Base-by-base conservation (phyloP, 139 green algal genomes). In the Mesotaenium endlicherianum region DNA sequence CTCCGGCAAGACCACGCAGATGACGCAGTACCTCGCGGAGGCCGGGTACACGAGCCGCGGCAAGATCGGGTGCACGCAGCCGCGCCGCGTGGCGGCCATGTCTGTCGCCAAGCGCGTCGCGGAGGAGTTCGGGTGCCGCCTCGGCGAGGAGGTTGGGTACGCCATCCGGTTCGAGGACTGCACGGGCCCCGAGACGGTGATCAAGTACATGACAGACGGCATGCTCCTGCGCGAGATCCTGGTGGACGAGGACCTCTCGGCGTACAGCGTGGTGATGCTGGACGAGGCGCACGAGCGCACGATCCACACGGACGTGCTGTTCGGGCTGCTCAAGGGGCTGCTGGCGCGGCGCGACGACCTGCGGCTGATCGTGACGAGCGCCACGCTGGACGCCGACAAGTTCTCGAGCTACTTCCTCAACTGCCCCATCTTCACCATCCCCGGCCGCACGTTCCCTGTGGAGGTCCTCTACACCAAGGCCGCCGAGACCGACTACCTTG, bases 201-300 rank as follows among this genome's bases (percentile, higher is more conserved):
- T 99, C 88, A 97, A 98, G 90, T 98, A 97, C 92, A 97, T 98
- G 94, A 98, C 95, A 0, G 94, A 97, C 77, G 94, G 93, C 42
- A 98, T 99, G 94, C 92, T 99, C 79, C 92, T 99, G 84, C 91
- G 96, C 1, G 94, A 98, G 89, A 93, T 92, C 77, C 89, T 98
- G 77, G 82, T 97, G 74, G 95, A 97, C 80, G 94, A 97, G 82
- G 77, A 85, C 26, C 90, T 98, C n/a, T 75, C n/a, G 3, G 31
- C 72, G 16, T 95, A 96, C 83, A 93, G 75, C 14, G 92, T 97
- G 39, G 94, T 99, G 75, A 94, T 99, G 5, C 89, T 99, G 68
- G 96, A 99, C 77, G 96, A 99, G 90, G 96, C 95, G 26, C 96
- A 99, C 88, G 96, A 99, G 93, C 91, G 96, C 76, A 98, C 94